Base-by-base conservation (phyloP, 345 rosid species). In the Linum lewisii region DNA sequence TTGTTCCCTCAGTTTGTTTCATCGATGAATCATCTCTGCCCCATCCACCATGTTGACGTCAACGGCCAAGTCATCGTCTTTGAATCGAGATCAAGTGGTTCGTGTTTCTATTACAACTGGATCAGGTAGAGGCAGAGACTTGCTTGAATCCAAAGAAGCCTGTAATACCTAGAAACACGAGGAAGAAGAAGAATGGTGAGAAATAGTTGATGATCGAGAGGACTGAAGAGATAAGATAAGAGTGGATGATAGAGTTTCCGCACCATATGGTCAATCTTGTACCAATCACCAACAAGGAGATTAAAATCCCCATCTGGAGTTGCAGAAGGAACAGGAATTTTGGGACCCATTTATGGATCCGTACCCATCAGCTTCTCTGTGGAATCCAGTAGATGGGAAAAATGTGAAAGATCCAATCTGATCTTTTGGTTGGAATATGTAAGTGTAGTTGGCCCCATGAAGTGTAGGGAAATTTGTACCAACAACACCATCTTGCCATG, bases 271-370 rank as follows among this genome's bases (percentile, higher is more conserved):
- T 51, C 45, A 19, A 71, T 32, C 67, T 60, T 73, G 69, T 77
- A 81, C 95, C 95, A 84, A 69, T 87, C 91, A 45, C 77, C 77
- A 21, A 79, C 68, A 6, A 87, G 86, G 23, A 87, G 56, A 34
- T 88, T 81, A 75, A 74, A 84, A 37, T 87, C 91, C 2, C 84
- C 91, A 24, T 60, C 83, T 10, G 84, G 80, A 52, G 5, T 29
- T 1, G 74, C 52, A 37, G 73, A 87, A 20, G 95, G 95, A 57
- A 78, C 76, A 13, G 95, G 72, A 49, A 87, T 87, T 15, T 66
- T 66, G 23, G 85, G 64, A 67, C 53, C 84, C 7, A 45, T 84
- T 84, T 42, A 81, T 26, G 6, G 80, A 85, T 24, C 91, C 91
- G 63, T 67, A 77, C 25, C 72, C 78, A 22, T 78, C 81, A 44